Evolutionary conservation across 2,329 filamentous ascomycete species (phyloP).

Genomic region (Pyricularia sp.): DNA sequence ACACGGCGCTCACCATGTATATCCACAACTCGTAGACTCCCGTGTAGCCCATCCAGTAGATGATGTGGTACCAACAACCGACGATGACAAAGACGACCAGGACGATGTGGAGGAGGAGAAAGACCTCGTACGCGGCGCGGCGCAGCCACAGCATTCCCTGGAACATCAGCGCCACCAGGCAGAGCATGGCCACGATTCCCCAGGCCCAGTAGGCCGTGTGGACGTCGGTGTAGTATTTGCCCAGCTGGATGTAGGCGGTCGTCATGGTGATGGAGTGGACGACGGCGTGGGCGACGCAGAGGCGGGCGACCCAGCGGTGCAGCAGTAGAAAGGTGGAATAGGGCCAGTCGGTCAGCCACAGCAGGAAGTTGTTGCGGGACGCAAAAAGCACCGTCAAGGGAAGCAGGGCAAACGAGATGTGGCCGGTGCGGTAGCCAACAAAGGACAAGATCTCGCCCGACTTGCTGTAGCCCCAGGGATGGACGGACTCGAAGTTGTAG

Average conservation of each 20-base stretch:
- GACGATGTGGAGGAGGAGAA: slow-evolving; percentile 18
- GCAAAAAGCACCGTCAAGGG: slow-evolving; percentile 20
- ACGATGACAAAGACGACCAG: slow-evolving; percentile 20
- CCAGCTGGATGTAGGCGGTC: slow-evolving; percentile 13
- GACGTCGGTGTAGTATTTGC: slow-evolving; percentile 10
- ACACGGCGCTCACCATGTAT: slow-evolving; percentile 14
- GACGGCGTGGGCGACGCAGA: slow-evolving; percentile 12
- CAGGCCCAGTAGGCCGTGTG: slow-evolving; percentile 25
- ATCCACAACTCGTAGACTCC: slow-evolving; percentile 6
- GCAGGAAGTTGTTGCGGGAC: slow-evolving; percentile 21
- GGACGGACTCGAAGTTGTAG: background rate
- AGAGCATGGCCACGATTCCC: slow-evolving; percentile 25
- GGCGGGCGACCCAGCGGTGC: slow-evolving; percentile 21
- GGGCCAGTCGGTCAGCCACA: slow-evolving; percentile 23
- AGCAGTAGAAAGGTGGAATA: slow-evolving; percentile 22
- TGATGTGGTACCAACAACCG: slow-evolving; percentile 23
- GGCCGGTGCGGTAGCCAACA: slow-evolving; percentile 5
- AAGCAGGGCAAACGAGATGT: slow-evolving; percentile 20
- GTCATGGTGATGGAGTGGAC: slow-evolving; percentile 20
- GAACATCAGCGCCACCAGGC: slow-evolving; percentile 17
- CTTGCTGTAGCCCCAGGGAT: background rate
- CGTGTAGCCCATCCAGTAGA: slow-evolving; percentile 2
- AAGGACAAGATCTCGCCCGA: slow-evolving; percentile 2
- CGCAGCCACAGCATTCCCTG: slow-evolving; percentile 22
- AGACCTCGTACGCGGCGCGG: slow-evolving; percentile 25